phyloP scores from a whole-genome alignment of 805 yeast genomes.

The Barnettozyma salicaria region DNA sequence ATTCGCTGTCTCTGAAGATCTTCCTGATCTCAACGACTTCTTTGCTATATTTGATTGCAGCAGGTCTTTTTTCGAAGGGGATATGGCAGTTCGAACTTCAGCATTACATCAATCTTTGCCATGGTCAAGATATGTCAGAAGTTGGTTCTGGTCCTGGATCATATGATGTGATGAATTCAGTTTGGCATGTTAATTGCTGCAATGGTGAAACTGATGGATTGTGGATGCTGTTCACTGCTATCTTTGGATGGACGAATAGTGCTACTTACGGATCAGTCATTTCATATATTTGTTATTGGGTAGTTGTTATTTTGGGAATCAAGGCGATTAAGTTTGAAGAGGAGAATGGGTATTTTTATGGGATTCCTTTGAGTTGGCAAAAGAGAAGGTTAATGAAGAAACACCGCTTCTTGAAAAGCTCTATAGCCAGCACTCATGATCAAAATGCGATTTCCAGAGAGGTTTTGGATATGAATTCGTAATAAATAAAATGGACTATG shows the following conservation, averaged over 20 bases:
- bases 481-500: conserved; percentile 49
- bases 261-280: conserved; percentile 86
- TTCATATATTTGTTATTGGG: conserved; percentile 72
- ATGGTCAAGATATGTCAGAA: conserved; percentile 81
- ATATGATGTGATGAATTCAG: conserved; percentile 68
- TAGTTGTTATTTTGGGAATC: conserved; percentile 38
- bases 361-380: conserved; percentile 58
- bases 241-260: conserved; percentile 90
- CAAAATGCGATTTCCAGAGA: conserved; percentile 6
- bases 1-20: conserved; percentile 65
- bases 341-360: conserved; percentile 51
- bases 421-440: neutral
- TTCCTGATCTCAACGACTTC: conserved; percentile 74
- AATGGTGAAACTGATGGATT: conserved; percentile 88
- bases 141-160: conserved; percentile 93
- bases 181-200: conserved; percentile 96
- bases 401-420: conserved; percentile 14
- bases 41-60: conserved; percentile 76
- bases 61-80: conserved; percentile 81
- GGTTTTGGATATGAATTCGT: conserved; percentile 18
- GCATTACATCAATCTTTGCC: conserved; percentile 62
- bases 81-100: conserved; percentile 88
- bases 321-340: conserved; percentile 46
- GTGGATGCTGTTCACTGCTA: conserved; percentile 79
- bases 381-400: conserved; percentile 42